These are phyloP conservation scores for Teratosphaeria epicoccoides DNA, from an alignment of 2,329 filamentous ascomycete genomes.

Conservation along the genomic window DNA sequence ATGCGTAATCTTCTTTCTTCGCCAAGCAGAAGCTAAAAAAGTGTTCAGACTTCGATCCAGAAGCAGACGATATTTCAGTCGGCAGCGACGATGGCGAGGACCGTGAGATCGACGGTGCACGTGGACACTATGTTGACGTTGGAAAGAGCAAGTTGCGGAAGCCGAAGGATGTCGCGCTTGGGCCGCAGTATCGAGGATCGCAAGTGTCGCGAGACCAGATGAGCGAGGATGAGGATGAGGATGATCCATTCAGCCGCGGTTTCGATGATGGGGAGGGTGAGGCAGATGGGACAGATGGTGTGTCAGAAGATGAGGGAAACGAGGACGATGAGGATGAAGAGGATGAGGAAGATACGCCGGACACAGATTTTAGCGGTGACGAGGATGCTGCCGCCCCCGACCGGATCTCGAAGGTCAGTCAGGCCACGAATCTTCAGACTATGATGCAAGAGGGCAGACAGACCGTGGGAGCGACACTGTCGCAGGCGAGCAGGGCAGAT, in stretches of 20 bases:
- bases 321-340: conserved; percentile 18
- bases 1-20: neutral
- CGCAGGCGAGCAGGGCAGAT: conserved; percentile 62
- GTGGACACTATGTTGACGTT: conserved; percentile 78
- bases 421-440: conserved; percentile 52
- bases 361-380: conserved; percentile 36
- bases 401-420: conserved; percentile 12
- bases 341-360: conserved; percentile 32
- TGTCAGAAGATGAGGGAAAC: conserved; percentile 31
- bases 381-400: conserved; percentile 27
- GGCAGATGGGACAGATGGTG: conserved; percentile 14
- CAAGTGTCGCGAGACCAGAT: conserved; percentile 61
- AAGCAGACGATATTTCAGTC: conserved; percentile 41
- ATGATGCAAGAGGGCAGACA: conserved; percentile 56
- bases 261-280: conserved; percentile 38
- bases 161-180: conserved; percentile 57
- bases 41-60: conserved; percentile 64
- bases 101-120: conserved; percentile 37
- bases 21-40: conserved; percentile 2
- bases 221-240: conserved; percentile 42
- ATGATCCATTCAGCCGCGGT: conserved; percentile 37
- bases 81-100: conserved; percentile 42
- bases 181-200: conserved; percentile 69
- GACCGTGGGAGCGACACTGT: conserved; percentile 52
- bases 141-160: conserved; percentile 77